Evolutionary conservation across 2,329 filamentous ascomycete species (phyloP).

Genomic region (Aspergillus transmontanensis): DNA sequence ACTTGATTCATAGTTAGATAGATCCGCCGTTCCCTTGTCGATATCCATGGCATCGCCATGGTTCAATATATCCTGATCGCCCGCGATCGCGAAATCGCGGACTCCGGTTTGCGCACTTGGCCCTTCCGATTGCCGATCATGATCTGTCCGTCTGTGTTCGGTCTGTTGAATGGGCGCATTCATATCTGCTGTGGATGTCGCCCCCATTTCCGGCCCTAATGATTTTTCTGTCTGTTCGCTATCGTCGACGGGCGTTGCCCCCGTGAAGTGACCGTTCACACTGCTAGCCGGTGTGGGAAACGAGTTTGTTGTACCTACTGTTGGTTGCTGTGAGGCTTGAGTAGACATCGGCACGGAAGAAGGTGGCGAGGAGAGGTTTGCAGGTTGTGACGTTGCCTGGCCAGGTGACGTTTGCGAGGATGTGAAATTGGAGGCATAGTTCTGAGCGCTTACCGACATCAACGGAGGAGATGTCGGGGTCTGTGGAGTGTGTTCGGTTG

Average conservation of each 20-base stretch:
- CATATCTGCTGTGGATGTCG: constrained; percentile 17
- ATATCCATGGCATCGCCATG: constrained; percentile 44
- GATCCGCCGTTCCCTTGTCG: constrained; percentile 31
- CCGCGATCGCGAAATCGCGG: constrained; percentile 25
- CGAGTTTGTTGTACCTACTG: constrained; percentile 43
- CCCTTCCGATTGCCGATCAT: constrained; percentile 33
- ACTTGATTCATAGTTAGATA: constrained; percentile 31
- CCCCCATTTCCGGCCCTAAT: constrained; percentile 20
- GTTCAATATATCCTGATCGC: constrained; percentile 13
- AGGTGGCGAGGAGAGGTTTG: constrained; percentile 44
- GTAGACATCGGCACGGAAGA: constrained; percentile 47
- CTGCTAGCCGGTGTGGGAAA: constrained; percentile 51
- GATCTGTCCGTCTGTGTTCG: constrained; percentile 38
- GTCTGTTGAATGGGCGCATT: constrained; percentile 24
- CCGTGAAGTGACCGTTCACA: constrained; percentile 39
- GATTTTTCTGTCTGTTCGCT: constrained; percentile 38
- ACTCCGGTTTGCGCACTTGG: constrained; percentile 20
- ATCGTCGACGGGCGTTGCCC: constrained; percentile 37
- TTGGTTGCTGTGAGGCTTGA: constrained; percentile 45
- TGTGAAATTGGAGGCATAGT: constrained; percentile 50
- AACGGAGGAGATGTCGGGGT: constrained; percentile 50
- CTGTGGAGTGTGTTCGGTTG: constrained; percentile 39
- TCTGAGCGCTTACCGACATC: constrained; percentile 54
- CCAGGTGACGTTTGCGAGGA: constrained; percentile 49
- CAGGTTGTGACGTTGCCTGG: constrained; percentile 45